A percentile compares a stretch with the other conserved stretches of the same genome.
These are phyloP conservation scores for Lactarius tabidus DNA, from an alignment of 768 basidiomycete species.

Conservation along the genomic window DNA sequence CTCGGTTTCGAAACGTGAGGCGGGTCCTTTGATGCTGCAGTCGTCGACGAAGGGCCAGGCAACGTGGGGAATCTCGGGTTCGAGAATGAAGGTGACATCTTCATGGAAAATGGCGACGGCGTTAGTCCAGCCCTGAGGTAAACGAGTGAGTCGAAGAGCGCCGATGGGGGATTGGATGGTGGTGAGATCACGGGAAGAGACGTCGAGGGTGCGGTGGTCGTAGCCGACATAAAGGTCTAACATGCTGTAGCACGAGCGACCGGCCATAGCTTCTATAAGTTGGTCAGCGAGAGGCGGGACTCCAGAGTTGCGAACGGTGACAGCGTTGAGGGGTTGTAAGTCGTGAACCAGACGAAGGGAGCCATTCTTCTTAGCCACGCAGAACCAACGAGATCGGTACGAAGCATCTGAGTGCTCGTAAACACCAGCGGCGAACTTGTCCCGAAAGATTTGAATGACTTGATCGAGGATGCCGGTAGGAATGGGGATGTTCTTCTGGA, in stretches of 20 bases:
- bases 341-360: slow-evolving; percentile 26
- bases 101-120: not conserved
- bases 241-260: not conserved
- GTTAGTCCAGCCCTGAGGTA: not conserved
- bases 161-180: not conserved
- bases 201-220: not conserved
- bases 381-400: not conserved
- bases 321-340: slow-evolving; percentile 29
- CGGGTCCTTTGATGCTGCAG: no score
- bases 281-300: slow-evolving; percentile 12
- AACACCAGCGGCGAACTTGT: slow-evolving; percentile 29
- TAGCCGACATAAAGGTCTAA: not conserved
- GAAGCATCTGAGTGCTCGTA: slow-evolving; percentile 26
- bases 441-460: no score
- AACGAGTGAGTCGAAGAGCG: not conserved
- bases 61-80: not conserved
- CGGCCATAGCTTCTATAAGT: slow-evolving; percentile 32
- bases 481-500: no score
- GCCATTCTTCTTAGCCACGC: not conserved
- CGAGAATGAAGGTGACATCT: not conserved
- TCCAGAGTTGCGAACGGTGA: slow-evolving; percentile 25
- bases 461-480: no score
- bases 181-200: not conserved
- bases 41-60: no score
- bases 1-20: no score